These are phyloP conservation scores for Starmerella bombicola DNA, from an alignment of 805 yeast species.

Conservation along the genomic window DNA sequence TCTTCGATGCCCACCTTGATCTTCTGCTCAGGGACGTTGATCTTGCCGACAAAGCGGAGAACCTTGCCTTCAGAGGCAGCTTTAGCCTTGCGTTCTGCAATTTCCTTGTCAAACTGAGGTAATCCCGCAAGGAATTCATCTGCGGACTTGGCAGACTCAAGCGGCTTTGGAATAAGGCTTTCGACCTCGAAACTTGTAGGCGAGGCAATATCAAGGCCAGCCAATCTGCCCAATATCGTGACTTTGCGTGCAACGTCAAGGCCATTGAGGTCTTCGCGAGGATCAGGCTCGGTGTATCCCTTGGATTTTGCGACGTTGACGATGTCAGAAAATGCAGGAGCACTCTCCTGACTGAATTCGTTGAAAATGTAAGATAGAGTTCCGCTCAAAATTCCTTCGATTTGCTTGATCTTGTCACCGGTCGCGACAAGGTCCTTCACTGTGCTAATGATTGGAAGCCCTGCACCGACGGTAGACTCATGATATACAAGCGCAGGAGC, in stretches of 20 bases:
- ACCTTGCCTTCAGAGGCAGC: slow-evolving; percentile 80
- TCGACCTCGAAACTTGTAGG: slow-evolving; percentile 91
- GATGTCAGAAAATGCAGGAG: slow-evolving; percentile 74
- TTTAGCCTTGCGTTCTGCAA: slow-evolving; percentile 61
- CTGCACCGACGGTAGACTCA: slow-evolving; percentile 98
- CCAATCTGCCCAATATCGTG: slow-evolving; percentile 83
- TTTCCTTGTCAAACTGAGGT: slow-evolving; percentile 70
- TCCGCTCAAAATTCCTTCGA: slow-evolving; percentile 96
- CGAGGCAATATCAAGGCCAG: slow-evolving; percentile 73
- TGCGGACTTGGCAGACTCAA: slow-evolving; percentile 49
- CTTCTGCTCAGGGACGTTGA: slow-evolving; percentile 52
- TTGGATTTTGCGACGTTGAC: slow-evolving; percentile 76
- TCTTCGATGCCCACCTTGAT: slow-evolving; percentile 69
- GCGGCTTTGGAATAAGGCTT: slow-evolving; percentile 76
- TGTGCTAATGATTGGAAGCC: slow-evolving; percentile 84
- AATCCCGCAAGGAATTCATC: slow-evolving; percentile 68
- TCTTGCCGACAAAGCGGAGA: slow-evolving; percentile 83
- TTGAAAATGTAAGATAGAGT: slow-evolving; percentile 91
- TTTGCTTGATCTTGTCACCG: slow-evolving; percentile 81
- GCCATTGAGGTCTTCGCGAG: slow-evolving; percentile 97
- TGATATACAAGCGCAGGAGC: slow-evolving; percentile 78
- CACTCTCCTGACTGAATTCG: slow-evolving; percentile 59
- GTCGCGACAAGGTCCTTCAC: slow-evolving; percentile 79
- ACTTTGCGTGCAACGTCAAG: slow-evolving; percentile 97
- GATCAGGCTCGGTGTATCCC: slow-evolving; percentile 98